Base-by-base conservation (phyloP, 768 basidiomycete genomes). In the Boletellus ananas region DNA sequence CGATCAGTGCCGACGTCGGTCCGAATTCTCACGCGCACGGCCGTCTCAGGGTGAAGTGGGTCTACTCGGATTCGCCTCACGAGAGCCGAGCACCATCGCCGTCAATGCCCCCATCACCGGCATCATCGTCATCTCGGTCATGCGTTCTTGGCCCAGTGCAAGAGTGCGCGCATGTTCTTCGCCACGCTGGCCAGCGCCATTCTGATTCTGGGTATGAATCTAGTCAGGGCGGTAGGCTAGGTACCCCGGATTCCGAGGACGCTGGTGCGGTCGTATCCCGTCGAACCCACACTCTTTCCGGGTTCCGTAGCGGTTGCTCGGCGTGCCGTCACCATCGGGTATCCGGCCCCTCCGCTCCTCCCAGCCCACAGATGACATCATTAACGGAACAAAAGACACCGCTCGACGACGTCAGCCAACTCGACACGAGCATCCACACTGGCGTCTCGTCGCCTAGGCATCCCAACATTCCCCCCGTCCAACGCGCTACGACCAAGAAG, bases 281-380 rank as follows among this genome's bases (percentile, higher is more conserved):
- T 45, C 53, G 54, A 47, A 40, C 31, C 17, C 50, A 50, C 34
- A 52, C 55, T 11, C 34, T 36, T 23, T 47, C 50, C 20, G 58
- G 45, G 49, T 65, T 66, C 56, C 64, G 64, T 6, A 66, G 59
- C 52, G 64, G 64, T 40, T 65, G 64, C 50, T 44, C 53, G 6
- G 62, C 64, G 11, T 66, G 64, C 54, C 59, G 56, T 43, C 62
- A 59, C 17, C 51, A 45, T 40, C 64, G 61, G 27, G 14, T 49
- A 17, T 56, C 56, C 10, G 35, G 38, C 35, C 34, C 50, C 35
- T 58, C 53, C 14, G 6, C 48, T 16, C 60, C 54, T n/a, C 36
- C 49, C 18, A 61, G 38, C 27, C 55, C 53, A 39, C 44, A 12
- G 13, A 43, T 35, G 25, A 9, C n/a, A 6, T 27, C 38, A 25